Conservation (phyloP, 768 basidiomycete species). For the Mycena pura region DNA sequence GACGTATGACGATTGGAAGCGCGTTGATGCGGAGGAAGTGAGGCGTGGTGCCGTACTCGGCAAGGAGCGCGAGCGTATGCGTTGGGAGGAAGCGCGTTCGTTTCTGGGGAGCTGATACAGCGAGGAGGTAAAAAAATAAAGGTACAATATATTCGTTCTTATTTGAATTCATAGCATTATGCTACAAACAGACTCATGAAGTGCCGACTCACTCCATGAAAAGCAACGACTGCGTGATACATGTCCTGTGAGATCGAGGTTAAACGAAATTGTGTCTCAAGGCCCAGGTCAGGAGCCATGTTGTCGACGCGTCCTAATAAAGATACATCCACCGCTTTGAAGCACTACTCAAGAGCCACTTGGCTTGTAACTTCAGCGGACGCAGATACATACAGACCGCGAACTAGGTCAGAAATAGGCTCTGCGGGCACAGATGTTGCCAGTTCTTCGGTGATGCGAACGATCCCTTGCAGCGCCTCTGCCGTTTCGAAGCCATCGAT, state of each 20-base stretch:
- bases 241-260: too few relatives aligned
- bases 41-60: conserved; percentile 58
- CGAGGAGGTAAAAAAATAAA: not conserved
- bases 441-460: conserved; percentile 7
- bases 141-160: not conserved
- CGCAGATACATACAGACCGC: conserved; percentile 17
- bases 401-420: conserved; percentile 17
- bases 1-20: conserved; percentile 77
- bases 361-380: conserved; percentile 16
- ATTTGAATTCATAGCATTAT: too few relatives aligned
- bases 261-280: too few relatives aligned
- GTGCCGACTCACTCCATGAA: too few relatives aligned
- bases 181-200: too few relatives aligned
- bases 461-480: conserved; percentile 6
- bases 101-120: conserved; percentile 27
- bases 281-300: too few relatives aligned
- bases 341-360: not conserved
- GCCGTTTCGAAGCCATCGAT: conserved; percentile 5
- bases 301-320: too few relatives aligned
- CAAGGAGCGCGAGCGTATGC: conserved; percentile 82
- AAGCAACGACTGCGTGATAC: too few relatives aligned
- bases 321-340: too few relatives aligned
- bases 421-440: conserved; percentile 1
- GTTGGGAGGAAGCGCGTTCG: conserved; percentile 61
- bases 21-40: conserved; percentile 75